Conservation (phyloP, 139 green algal genomes). For the Tetradesmus lagerheimii region DNA sequence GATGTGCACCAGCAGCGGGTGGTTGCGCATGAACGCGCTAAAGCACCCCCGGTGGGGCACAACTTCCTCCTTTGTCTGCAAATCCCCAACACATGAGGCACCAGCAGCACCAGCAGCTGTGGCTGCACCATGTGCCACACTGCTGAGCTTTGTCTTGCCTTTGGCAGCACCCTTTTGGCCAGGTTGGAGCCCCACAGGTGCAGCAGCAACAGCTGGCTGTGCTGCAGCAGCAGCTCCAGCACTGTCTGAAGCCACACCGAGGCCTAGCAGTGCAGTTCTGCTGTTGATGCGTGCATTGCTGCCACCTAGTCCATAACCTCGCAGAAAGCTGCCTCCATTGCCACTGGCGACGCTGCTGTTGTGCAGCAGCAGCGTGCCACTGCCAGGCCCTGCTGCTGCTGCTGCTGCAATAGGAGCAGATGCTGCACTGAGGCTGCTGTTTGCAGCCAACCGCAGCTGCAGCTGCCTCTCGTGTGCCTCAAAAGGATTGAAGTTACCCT, state of each 20-base stretch:
- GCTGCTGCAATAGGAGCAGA: neutral
- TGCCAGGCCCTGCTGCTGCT: neutral
- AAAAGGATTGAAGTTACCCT: neutral
- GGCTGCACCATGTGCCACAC: neutral
- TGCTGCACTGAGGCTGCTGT: neutral
- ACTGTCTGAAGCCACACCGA: neutral
- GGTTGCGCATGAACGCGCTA: neutral
- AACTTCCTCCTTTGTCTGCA: neutral
- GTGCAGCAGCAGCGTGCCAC: neutral
- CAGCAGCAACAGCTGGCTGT: conserved; percentile 13
- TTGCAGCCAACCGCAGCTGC: conserved; percentile 8
- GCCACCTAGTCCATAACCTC: neutral
- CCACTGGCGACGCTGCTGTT: neutral
- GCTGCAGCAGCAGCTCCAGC: neutral
- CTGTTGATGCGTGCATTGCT: conserved; percentile 5
- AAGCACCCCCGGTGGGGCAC: neutral
- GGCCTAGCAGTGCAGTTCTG: neutral
- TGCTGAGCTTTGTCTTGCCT: neutral
- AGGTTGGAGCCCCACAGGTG: too few relatives aligned
- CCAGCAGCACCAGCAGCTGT: conserved; percentile 11
- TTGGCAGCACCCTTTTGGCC: too few relatives aligned
- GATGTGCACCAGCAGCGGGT: conserved; percentile 37
- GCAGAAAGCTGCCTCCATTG: conserved; percentile 5
- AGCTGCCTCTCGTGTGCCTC: neutral
- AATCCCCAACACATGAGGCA: neutral